These are phyloP conservation scores for Silybum marianum DNA, from an alignment of 129 eudicot genomes.

Conservation along the genomic window DNA sequence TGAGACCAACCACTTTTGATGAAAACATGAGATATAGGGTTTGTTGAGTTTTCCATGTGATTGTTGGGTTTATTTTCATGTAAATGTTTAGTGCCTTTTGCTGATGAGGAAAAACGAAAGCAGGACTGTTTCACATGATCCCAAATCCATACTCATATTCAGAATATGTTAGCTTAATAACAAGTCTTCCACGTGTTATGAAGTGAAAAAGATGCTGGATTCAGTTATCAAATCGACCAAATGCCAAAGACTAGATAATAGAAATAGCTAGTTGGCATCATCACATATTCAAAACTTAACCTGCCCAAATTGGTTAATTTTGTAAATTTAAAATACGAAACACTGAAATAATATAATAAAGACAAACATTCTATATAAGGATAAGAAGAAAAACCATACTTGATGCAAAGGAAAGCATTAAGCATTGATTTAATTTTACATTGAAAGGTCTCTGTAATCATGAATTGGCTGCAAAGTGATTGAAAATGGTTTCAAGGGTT, in stretches of 20 bases:
- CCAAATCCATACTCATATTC: background rate
- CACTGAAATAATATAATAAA: background rate
- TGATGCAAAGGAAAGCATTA: background rate
- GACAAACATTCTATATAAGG: background rate
- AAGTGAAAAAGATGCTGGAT: background rate
- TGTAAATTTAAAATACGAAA: background rate
- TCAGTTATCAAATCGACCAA: background rate
- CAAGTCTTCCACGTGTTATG: background rate
- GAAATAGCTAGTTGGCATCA: background rate
- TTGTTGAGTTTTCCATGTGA: too few relatives aligned
- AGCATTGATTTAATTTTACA: background rate
- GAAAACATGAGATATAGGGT: too few relatives aligned
- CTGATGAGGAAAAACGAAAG: background rate
- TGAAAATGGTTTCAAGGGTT: constrained; percentile 91
- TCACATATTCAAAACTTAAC: background rate
- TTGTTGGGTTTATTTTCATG: too few relatives aligned
- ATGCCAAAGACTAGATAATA: too few relatives aligned
- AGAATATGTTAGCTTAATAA: too few relatives aligned
- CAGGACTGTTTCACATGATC: background rate
- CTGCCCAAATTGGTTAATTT: background rate
- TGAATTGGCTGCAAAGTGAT: constrained; percentile 84
- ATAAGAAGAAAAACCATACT: background rate
- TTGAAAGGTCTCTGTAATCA: constrained; percentile 24
- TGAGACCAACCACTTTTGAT: too few relatives aligned
- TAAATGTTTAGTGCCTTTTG: too few relatives aligned